Percentiles rank a stretch among this genome's conserved stretches.
These are phyloP conservation scores for Gossypium raimondii DNA, from an alignment of 345 rosid species.

Conservation along the genomic window DNA sequence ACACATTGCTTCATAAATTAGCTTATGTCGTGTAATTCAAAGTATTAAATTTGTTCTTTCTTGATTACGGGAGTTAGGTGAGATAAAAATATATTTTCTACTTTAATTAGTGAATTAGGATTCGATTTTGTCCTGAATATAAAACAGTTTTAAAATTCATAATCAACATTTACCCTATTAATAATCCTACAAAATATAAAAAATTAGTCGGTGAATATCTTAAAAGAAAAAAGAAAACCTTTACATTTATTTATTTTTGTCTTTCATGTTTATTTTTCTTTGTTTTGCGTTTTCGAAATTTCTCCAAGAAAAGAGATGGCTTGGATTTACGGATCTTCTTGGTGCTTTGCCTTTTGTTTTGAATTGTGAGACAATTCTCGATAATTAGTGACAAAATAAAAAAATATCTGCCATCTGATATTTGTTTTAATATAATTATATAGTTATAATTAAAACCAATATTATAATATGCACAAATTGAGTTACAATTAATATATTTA, in stretches of 20 bases:
- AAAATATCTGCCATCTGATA: no score
- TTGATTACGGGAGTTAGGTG: no score
- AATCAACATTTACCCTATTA: fast-evolving
- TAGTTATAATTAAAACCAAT: no score
- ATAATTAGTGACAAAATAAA: background rate
- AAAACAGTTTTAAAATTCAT: no score
- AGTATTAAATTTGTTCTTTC: background rate
- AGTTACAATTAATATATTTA: no score
- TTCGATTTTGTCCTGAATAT: fast-evolving
- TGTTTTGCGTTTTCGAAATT: background rate
- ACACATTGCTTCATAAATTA: background rate
- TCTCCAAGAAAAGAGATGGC: background rate
- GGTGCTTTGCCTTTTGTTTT: background rate
- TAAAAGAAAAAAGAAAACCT: no score
- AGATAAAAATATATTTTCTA: no score
- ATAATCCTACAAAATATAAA: no score
- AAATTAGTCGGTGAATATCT: no score
- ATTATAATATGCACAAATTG: no score
- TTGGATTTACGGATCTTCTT: slow-evolving; percentile 20
- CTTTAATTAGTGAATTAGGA: no score
- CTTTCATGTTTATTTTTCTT: background rate
- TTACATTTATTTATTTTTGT: background rate
- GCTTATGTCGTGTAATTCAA: background rate
- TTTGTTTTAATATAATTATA: no score
- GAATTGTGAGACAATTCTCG: background rate